Conservation (phyloP, 768 basidiomycete genomes). For the Leccinellum luteum region DNA sequence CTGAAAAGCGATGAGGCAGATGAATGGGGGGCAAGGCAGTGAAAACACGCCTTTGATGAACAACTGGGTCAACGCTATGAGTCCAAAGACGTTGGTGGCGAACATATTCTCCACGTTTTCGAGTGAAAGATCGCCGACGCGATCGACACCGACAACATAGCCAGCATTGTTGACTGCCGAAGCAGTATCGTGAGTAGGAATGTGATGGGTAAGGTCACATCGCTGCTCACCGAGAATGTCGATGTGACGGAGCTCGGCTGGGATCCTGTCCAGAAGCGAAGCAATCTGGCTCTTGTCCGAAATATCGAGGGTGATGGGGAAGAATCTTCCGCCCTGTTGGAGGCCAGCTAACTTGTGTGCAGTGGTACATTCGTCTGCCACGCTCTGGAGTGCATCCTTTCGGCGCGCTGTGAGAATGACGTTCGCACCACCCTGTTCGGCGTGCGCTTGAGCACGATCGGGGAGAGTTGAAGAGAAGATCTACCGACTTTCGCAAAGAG, state of each 20-base stretch:
- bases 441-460: background rate
- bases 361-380: conserved; percentile 60
- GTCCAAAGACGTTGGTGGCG: conserved; percentile 75
- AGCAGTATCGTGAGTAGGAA: background rate
- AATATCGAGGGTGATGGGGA: conserved; percentile 72
- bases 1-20: conserved; percentile 36
- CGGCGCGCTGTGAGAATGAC: conserved; percentile 83
- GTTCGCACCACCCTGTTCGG: conserved; percentile 74
- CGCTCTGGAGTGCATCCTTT: conserved; percentile 64
- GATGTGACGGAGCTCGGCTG: conserved; percentile 63
- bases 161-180: conserved; percentile 75
- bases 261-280: conserved; percentile 67
- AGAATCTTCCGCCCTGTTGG: conserved; percentile 75
- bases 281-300: conserved; percentile 73
- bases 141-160: conserved; percentile 84
- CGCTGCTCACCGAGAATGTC: conserved; percentile 73
- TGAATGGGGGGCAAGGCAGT: background rate
- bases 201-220: background rate
- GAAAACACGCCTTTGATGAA: conserved; percentile 48
- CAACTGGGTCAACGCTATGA: conserved; percentile 81
- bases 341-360: conserved; percentile 75
- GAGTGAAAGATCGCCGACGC: conserved; percentile 77
- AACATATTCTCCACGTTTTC: conserved; percentile 84
- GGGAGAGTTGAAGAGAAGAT: background rate
- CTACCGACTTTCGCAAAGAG: conserved; percentile 77